Conservation (phyloP, 2,329 filamentous ascomycete species). For the Aureobasidium uvarum region DNA sequence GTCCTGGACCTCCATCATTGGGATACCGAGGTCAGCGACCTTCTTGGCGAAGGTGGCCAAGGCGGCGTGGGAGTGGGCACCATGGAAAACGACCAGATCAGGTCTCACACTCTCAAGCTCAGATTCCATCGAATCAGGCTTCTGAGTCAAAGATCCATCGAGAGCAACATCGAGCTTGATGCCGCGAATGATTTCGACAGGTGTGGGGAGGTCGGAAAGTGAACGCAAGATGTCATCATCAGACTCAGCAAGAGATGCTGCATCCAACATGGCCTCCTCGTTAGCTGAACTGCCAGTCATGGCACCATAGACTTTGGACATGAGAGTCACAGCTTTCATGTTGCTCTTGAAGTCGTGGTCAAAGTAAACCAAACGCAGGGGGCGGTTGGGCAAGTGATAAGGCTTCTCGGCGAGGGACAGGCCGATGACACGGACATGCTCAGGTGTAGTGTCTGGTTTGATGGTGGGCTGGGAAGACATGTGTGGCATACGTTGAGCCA, state of each 20-base stretch:
- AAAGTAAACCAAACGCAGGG: constrained; percentile 12
- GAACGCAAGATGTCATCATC: background rate
- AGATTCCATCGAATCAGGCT: background rate
- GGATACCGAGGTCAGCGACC: background rate
- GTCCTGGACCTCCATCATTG: constrained; percentile 18
- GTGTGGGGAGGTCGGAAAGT: background rate
- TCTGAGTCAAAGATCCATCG: background rate
- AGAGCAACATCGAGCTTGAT: no score
- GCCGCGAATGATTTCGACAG: background rate
- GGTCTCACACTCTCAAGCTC: background rate
- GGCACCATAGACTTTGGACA: constrained; percentile 12
- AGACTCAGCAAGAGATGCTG: background rate
- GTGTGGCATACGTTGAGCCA: constrained; percentile 21
- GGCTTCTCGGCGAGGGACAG: constrained; percentile 14
- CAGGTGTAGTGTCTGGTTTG: background rate
- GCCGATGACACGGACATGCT: background rate
- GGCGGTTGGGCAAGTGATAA: background rate
- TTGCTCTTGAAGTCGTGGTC: background rate
- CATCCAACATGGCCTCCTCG: background rate
- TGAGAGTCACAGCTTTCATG: background rate
- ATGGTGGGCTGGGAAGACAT: background rate
- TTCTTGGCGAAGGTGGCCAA: background rate
- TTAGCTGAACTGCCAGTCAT: background rate
- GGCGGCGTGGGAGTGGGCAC: no score
- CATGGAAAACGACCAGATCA: constrained; percentile 22